These are phyloP conservation scores for Monoraphidium neglectum DNA, from an alignment of 139 green algal genomes.

Conservation along the genomic window DNA sequence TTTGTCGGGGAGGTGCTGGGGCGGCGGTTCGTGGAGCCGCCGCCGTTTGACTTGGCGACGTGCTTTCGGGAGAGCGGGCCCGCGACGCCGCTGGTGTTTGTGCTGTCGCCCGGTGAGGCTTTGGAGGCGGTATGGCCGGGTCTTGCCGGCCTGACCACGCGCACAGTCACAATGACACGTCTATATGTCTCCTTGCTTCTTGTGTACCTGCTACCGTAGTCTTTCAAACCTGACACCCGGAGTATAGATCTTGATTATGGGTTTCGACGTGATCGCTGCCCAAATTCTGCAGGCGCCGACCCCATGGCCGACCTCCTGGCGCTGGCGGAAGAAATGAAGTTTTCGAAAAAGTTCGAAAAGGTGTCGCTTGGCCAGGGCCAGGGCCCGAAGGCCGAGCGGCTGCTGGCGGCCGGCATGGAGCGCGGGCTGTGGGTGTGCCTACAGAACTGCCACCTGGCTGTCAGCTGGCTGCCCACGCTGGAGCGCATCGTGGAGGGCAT, in stretches of 20 bases:
- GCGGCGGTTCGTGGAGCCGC: slow-evolving; percentile 75
- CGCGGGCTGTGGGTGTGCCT: slow-evolving; percentile 77
- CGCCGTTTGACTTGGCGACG: slow-evolving; percentile 73
- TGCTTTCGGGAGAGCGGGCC: slow-evolving; percentile 66
- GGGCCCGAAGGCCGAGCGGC: slow-evolving; percentile 76
- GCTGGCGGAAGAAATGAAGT: slow-evolving; percentile 82
- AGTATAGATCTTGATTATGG: neutral
- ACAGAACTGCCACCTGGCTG: slow-evolving; percentile 78
- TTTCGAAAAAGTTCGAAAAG: slow-evolving; percentile 83
- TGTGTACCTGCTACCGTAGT: no score
- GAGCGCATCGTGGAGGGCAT: slow-evolving; percentile 77
- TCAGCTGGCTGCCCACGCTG: slow-evolving; percentile 78
- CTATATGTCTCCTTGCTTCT: no score
- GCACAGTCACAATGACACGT: no score
- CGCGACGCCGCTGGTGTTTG: slow-evolving; percentile 80
- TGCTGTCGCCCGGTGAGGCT: slow-evolving; percentile 62
- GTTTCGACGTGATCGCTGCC: neutral
- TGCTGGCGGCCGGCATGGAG: slow-evolving; percentile 67
- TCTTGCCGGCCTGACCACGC: neutral
- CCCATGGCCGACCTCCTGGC: slow-evolving; percentile 87
- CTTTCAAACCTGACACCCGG: no score
- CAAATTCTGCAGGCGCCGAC: slow-evolving; percentile 58
- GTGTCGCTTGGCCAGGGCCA: slow-evolving; percentile 84
- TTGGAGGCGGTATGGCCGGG: neutral
- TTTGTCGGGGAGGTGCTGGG: slow-evolving; percentile 71